Conservation (phyloP, 257 asterid species). For the Jaltomata sinuosa region DNA sequence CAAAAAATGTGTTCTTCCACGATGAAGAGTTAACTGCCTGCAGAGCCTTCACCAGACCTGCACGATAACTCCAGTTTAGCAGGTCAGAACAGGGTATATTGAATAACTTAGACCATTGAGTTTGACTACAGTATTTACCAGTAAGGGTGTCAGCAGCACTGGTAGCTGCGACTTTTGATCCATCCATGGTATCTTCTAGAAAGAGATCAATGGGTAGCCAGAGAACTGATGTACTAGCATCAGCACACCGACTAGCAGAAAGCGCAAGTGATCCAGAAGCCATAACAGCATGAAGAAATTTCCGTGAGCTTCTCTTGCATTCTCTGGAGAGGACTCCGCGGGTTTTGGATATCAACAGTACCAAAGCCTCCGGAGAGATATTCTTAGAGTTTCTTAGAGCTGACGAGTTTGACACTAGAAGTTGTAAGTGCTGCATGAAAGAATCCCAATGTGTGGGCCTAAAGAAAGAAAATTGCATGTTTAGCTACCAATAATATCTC, state of each 20-base stretch:
- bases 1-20: conserved; percentile 96
- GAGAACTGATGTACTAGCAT: conserved; percentile 50
- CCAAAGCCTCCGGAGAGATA: conserved; percentile 65
- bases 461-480: conserved; percentile 11
- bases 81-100: background rate
- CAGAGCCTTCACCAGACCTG: conserved; percentile 89
- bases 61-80: conserved; percentile 10
- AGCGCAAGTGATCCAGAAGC: conserved; percentile 41
- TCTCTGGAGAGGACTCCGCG: conserved; percentile 50
- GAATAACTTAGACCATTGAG: background rate
- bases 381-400: conserved; percentile 67
- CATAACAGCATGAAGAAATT: conserved; percentile 60
- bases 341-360: conserved; percentile 60
- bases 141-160: conserved; percentile 81
- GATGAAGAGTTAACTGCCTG: conserved; percentile 70
- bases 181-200: conserved; percentile 88
- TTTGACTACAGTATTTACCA: conserved; percentile 19
- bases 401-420: conserved; percentile 66
- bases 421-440: conserved; percentile 59
- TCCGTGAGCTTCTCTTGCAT: conserved; percentile 62
- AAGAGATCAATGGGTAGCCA: conserved; percentile 98
- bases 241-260: conserved; percentile 47
- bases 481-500: background rate
- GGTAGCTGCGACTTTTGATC: conserved; percentile 64
- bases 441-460: conserved; percentile 79